Percentiles rank a stretch among this genome's conserved stretches.
phyloP scores from a whole-genome alignment of 2,329 filamentous ascomycete genomes.

The Colletotrichum siamense region DNA sequence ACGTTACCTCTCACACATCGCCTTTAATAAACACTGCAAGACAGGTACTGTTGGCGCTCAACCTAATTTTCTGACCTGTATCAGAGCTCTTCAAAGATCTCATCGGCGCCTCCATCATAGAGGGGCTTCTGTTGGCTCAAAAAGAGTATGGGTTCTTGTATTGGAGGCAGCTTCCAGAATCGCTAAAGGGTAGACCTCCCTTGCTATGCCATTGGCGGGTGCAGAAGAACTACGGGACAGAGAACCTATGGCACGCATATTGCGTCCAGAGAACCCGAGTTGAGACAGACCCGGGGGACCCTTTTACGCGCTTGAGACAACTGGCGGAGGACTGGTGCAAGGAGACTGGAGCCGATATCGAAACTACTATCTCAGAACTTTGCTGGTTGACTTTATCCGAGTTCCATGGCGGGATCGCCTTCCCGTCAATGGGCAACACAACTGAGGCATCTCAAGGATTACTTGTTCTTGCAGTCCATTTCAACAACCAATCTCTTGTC shows the following conservation, averaged over 20 bases:
- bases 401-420: not conserved
- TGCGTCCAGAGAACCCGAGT: not conserved
- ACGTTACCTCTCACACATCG: not conserved
- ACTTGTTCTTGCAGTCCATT: not conserved
- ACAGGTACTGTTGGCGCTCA: not conserved
- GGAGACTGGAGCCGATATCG: not conserved
- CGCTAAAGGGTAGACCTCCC: not conserved
- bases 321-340: not conserved
- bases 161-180: not conserved
- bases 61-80: not conserved
- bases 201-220: not conserved
- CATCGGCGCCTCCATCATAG: not conserved
- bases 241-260: not conserved
- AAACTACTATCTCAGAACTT: not conserved
- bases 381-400: not conserved
- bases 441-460: not conserved
- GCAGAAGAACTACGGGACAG: not conserved
- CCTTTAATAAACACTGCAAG: not conserved
- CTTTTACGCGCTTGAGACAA: not conserved
- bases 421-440: not conserved
- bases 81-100: not conserved
- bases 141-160: not conserved
- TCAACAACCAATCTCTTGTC: not conserved
- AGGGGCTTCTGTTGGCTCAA: not conserved
- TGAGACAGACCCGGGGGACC: not conserved